Conservation (phyloP, 441 rosid genomes). For the Bocquillonia castaneifolia region DNA sequence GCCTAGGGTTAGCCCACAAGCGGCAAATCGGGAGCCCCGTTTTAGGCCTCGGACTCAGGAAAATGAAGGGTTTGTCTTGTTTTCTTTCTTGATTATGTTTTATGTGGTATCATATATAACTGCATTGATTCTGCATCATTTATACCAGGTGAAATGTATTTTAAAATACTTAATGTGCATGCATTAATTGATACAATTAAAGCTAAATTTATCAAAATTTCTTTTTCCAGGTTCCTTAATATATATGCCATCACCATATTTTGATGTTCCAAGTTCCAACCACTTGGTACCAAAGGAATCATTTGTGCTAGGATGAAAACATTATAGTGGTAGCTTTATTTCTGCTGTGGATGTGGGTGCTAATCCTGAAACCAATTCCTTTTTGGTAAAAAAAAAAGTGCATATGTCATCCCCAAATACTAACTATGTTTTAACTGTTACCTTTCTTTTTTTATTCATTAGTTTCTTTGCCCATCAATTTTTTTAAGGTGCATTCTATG, state of each 20-base stretch:
- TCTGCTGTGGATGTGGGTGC: not conserved
- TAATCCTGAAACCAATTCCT: not conserved
- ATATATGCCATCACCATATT: not conserved
- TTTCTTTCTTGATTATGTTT: slow-evolving; percentile 15
- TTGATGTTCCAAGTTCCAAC: slow-evolving; percentile 2
- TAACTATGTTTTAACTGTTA: not conserved
- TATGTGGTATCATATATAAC: slow-evolving; percentile 17
- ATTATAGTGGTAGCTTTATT: not conserved
- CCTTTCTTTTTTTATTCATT: not conserved
- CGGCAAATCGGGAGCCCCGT: slow-evolving; percentile 59
- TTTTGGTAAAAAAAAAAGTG: not conserved
- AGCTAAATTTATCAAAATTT: slow-evolving; percentile 1
- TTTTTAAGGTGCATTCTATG: not conserved
- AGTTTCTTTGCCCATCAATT: not conserved
- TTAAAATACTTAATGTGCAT: not conserved
- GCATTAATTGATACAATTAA: not conserved
- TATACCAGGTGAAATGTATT: not conserved
- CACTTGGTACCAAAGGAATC: not conserved
- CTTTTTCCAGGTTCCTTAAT: not conserved
- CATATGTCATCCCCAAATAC: not conserved
- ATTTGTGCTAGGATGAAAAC: not conserved
- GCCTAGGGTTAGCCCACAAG: slow-evolving; percentile 89
- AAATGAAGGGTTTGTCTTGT: slow-evolving; percentile 70
- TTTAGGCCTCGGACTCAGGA: slow-evolving; percentile 67
- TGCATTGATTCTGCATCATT: slow-evolving; percentile 18